phyloP scores from a whole-genome alignment of 2,329 filamentous ascomycete species.

The Esteya vermicola region DNA sequence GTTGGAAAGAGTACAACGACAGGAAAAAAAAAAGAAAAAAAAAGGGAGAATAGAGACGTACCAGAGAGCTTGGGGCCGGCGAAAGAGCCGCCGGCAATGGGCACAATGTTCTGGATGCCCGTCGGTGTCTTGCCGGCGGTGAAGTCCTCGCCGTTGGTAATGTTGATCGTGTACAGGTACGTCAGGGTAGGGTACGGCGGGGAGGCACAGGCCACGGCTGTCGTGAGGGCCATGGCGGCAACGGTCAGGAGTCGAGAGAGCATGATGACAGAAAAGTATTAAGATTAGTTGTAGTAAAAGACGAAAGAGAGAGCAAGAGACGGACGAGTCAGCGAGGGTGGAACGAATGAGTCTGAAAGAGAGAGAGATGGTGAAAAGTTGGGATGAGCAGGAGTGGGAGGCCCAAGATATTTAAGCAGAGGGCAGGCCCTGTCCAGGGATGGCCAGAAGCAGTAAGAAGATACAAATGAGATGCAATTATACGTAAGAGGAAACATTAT shows the following conservation, averaged over 20 bases:
- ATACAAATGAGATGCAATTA: no score
- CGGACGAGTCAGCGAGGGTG: no score
- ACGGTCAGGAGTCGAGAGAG: neutral
- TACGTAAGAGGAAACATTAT: no score
- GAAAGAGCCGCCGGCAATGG: conserved; percentile 22
- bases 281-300: neutral
- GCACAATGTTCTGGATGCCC: conserved; percentile 16
- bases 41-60: neutral
- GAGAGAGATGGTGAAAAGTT: no score
- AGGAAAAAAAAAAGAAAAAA: no score
- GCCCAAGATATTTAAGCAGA: no score
- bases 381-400: no score
- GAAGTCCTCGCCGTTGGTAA: conserved; percentile 10
- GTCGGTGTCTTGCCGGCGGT: conserved; percentile 13
- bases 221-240: neutral
- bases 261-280: neutral
- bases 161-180: conserved; percentile 16
- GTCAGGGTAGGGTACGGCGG: conserved; percentile 11
- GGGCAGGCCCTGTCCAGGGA: no score
- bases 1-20: no score
- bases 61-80: conserved; percentile 19
- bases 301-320: no score
- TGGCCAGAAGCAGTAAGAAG: no score
- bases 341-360: no score
- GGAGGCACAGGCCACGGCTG: neutral